Evolutionary conservation across 192 early-diverging fungal species (phyloP).

Genomic region (Chytriomyces sp.): DNA sequence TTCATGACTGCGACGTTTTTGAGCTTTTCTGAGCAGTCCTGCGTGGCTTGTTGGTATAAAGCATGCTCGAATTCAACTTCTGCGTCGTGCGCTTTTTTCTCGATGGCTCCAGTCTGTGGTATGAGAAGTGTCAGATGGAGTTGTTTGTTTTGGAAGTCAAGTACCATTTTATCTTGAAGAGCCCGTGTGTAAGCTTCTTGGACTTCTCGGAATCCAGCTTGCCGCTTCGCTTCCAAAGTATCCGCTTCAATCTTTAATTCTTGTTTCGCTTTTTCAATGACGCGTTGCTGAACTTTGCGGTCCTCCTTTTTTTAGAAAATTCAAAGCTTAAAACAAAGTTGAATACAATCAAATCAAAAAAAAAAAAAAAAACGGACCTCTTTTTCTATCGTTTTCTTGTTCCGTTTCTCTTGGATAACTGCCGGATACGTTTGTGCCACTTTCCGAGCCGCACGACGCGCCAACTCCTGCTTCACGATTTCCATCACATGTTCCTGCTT

Average conservation of each 20-base stretch:
- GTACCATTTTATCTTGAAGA: slow-evolving; percentile 6
- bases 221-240: neutral
- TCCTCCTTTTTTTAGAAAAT: neutral
- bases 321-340: no score
- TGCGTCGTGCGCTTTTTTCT: neutral
- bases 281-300: neutral
- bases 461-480: slow-evolving; percentile 12
- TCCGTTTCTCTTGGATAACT: slow-evolving; percentile 4
- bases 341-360: no score
- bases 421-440: slow-evolving; percentile 19
- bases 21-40: neutral
- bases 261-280: neutral
- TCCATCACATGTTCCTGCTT: slow-evolving; percentile 15
- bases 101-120: neutral
- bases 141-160: neutral
- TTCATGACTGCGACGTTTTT: neutral
- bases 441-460: slow-evolving; percentile 16
- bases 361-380: neutral
- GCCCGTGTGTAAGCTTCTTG: slow-evolving; percentile 9
- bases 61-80: slow-evolving; percentile 17
- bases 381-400: neutral
- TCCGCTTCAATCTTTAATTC: slow-evolving; percentile 14
- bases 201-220: slow-evolving; percentile 21
- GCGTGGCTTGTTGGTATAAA: neutral
- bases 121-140: neutral